Evolutionary conservation across 306 rosid species (phyloP).

Genomic region (Vicia faba): DNA sequence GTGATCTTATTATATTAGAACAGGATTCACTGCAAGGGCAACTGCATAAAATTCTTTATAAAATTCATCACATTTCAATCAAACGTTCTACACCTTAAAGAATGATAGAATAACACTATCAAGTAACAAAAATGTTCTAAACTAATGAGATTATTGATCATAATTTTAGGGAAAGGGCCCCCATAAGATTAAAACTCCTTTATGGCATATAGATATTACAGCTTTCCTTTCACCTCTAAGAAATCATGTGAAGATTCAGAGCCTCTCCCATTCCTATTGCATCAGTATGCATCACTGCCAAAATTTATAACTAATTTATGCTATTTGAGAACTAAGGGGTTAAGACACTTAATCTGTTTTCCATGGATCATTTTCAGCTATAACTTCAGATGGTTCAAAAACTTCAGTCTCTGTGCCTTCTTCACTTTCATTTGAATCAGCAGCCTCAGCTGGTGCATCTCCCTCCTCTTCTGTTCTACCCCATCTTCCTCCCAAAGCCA

Average conservation of each 20-base stretch:
- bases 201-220: constrained; percentile 8
- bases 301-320: constrained; percentile 25
- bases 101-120: constrained; percentile 4
- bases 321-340: not conserved
- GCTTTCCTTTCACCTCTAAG: constrained; percentile 2
- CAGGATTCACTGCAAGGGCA: too few relatives aligned
- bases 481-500: constrained; percentile 99
- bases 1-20: too few relatives aligned
- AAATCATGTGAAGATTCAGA: not conserved
- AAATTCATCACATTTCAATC: not conserved
- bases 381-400: constrained; percentile 87
- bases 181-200: not conserved
- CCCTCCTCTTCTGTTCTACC: constrained; percentile 72
- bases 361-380: constrained; percentile 89
- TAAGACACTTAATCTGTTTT: constrained; percentile 54
- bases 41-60: not conserved
- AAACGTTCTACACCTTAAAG: not conserved
- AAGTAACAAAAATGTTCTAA: not conserved
- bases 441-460: constrained; percentile 43
- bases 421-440: constrained; percentile 45
- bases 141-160: not conserved
- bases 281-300: constrained; percentile 38
- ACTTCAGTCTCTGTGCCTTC: constrained; percentile 64
- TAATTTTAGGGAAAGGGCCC: not conserved
- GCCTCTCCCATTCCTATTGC: not conserved